Conservation (phyloP, 192 early-diverging fungal species). For the Rhizophagus sp. region DNA sequence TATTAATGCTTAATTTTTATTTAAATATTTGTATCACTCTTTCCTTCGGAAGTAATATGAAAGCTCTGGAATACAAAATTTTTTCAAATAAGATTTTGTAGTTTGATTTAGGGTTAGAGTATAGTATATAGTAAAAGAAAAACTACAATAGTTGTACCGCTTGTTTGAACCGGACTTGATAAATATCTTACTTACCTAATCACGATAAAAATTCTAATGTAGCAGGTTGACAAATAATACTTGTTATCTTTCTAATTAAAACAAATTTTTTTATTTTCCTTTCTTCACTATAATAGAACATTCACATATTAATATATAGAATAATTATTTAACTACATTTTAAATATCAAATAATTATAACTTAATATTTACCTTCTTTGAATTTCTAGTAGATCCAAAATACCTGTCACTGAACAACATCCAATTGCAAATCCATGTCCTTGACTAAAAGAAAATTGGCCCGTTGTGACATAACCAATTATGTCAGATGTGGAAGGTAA, state of each 20-base stretch:
- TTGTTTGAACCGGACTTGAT: too few species aligned
- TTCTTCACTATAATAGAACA: background rate
- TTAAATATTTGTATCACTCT: too few species aligned
- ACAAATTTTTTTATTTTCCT: conserved; percentile 24
- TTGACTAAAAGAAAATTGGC: conserved; percentile 61
- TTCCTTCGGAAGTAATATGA: too few species aligned
- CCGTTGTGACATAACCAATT: conserved; percentile 75
- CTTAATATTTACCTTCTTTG: conserved; percentile 37
- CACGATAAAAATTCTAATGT: conserved; percentile 18
- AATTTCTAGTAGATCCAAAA: conserved; percentile 45
- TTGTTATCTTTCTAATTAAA: conserved; percentile 27
- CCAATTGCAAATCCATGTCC: conserved; percentile 68
- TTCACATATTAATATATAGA: background rate
- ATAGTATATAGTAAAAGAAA: too few species aligned
- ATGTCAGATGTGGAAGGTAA: conserved; percentile 40
- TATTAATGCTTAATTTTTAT: too few species aligned
- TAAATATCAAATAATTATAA: background rate
- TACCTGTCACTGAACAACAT: conserved; percentile 53
- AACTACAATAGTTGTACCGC: too few species aligned
- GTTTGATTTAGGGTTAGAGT: too few species aligned
- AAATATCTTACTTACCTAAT: too few species aligned
- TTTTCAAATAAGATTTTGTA: too few species aligned
- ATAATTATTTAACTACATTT: background rate
- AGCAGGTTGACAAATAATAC: conserved; percentile 12
- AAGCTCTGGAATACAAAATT: too few species aligned